These are phyloP conservation scores for Miscanthus lutarioriparius DNA, from an alignment of 176 grass and related monocot species.

Conservation along the genomic window DNA sequence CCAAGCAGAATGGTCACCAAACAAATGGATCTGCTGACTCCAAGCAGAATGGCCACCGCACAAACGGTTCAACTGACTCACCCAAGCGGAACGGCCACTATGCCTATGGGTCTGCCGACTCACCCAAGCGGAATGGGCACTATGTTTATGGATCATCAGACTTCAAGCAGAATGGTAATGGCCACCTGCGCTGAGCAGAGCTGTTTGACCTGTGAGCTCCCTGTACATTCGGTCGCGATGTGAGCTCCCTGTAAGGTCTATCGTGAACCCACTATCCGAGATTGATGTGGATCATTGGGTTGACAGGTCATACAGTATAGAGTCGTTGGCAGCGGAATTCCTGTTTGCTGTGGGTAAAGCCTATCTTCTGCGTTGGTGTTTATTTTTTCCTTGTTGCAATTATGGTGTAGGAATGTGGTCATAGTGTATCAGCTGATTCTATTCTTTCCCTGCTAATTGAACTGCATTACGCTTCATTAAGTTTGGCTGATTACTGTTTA, in stretches of 20 bases:
- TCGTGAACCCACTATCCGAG: slow-evolving; percentile 6
- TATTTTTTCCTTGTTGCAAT: slow-evolving; percentile 18
- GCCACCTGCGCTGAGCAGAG: slow-evolving; percentile 32
- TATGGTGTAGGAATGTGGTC: slow-evolving; percentile 39
- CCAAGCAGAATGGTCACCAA: slow-evolving; percentile 44
- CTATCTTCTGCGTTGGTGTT: neutral
- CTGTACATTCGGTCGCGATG: slow-evolving; percentile 40
- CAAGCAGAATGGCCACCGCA: slow-evolving; percentile 34
- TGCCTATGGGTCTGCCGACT: slow-evolving; percentile 11
- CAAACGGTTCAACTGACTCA: slow-evolving; percentile 24
- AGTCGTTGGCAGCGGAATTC: slow-evolving; percentile 24
- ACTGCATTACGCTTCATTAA: neutral
- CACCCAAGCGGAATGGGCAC: slow-evolving; percentile 32
- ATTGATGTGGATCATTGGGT: slow-evolving; percentile 26
- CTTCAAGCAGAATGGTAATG: slow-evolving; percentile 33
- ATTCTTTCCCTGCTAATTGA: slow-evolving; percentile 51
- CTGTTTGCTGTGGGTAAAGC: slow-evolving; percentile 27
- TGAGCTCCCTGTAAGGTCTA: slow-evolving; percentile 34
- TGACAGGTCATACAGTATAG: slow-evolving; percentile 21
- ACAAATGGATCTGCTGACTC: slow-evolving; percentile 28
- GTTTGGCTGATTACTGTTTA: slow-evolving; percentile 24
- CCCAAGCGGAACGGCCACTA: slow-evolving; percentile 26
- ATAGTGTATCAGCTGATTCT: slow-evolving; percentile 40
- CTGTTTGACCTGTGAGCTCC: neutral
- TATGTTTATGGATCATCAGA: slow-evolving; percentile 25